Evolutionary conservation across 2,329 filamentous ascomycete species (phyloP), one percentile per base, ranked within the genome.

Genomic region (Davidsoniella virescens): DNA sequence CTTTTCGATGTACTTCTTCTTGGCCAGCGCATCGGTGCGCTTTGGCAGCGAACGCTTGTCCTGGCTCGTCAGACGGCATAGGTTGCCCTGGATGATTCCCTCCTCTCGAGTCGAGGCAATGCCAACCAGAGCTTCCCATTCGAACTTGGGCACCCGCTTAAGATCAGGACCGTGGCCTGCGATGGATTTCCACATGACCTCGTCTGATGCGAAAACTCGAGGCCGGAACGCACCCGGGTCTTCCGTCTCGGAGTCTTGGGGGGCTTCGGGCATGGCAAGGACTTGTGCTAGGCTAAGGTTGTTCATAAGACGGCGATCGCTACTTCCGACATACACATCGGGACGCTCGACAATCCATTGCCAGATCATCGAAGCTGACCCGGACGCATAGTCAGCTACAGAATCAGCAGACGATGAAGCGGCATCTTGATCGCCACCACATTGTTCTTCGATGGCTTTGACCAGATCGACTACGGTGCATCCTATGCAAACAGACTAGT

Each of bases 41-140:
- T 73, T 76, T 2, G 77, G 76, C 1, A 80, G 69, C 1, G 76
- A 80, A 47, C 76, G 70, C 58, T 80, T 80, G 60, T 80, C 77
- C 59, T 80, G 77, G 18, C 70, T 68, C 10, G 75, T 74, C 1
- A 77, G 62, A 17, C 70, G 69, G 14, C 73, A 71, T 20, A 80
- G 65, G 52, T 80, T 75, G 39, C 73, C 73, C 60, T 81, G 77
- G 12, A 79, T 62, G 41, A 80, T 78, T 4, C 77, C 77, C 5
- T 70, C 63, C 6, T 67, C 63, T 47, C 68, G 71, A 12, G 67
- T 68, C 0, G 71, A 72, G 17, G 75, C 76, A 50, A 80, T 77
- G 16, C 72, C 73, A 16, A 76, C 63, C 7, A 80, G 65, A 2
- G 74, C 67, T 55, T 71, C 67, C 75, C 76, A 80, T 61, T 79